Evolutionary conservation across 1,284 basidiomycete genomes (phyloP).

Genomic region (Moesziomyces parantarcticus): DNA sequence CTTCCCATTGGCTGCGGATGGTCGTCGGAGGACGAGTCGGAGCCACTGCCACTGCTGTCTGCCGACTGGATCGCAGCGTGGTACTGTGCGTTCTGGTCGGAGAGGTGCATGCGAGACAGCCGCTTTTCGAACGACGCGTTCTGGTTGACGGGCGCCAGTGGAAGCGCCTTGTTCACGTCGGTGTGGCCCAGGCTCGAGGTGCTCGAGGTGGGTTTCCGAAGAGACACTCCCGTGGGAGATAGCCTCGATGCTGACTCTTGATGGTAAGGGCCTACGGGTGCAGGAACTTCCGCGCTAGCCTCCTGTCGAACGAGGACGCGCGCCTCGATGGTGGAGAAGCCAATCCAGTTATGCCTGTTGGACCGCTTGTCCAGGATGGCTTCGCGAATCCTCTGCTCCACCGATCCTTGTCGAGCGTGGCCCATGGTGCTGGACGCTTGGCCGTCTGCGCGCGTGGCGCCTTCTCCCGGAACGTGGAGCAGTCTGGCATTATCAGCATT

Average conservation of each 20-base stretch:
- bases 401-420: constrained; percentile 25
- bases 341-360: constrained; percentile 50
- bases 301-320: constrained; percentile 38
- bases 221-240: constrained; percentile 14
- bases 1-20: constrained; percentile 2
- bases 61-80: constrained; percentile 38
- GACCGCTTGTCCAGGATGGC: constrained; percentile 25
- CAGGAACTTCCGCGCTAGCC: background rate
- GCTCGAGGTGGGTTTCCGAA: constrained; percentile 3
- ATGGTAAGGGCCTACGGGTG: background rate
- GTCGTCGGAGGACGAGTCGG: constrained; percentile 4
- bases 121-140: constrained; percentile 38
- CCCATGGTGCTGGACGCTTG: constrained; percentile 2
- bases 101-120: constrained; percentile 27
- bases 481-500: constrained; percentile 16
- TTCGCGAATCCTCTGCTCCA: constrained; percentile 36
- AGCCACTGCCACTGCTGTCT: constrained; percentile 29
- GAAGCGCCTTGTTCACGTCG: constrained; percentile 27
- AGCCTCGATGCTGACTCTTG: background rate
- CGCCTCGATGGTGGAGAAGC: constrained; percentile 40
- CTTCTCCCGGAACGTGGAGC: constrained; percentile 13
- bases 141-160: constrained; percentile 23
- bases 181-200: background rate
- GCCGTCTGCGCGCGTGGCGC: constrained; percentile 1
- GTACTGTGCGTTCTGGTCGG: constrained; percentile 18